A percentile compares a stretch with the other conserved stretches of the same genome.
Conservation (phyloP, 306 rosid species). For the Corylus heterophylla region DNA sequence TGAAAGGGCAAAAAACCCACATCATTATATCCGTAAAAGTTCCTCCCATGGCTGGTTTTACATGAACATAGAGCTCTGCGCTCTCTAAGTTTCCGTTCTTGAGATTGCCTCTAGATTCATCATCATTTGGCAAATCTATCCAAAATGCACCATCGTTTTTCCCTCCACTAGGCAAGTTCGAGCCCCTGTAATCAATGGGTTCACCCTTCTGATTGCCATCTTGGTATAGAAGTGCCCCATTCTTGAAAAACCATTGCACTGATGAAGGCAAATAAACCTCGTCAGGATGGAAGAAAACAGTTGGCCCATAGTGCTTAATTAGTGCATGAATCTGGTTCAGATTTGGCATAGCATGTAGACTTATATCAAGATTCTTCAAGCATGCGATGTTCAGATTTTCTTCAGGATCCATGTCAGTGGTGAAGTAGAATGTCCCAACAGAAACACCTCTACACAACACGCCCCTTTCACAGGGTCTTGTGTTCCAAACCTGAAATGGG, state of each 20-base stretch:
- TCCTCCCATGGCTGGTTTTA: slow-evolving; percentile 77
- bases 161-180: slow-evolving; percentile 68
- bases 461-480: slow-evolving; percentile 71
- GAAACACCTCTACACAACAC: slow-evolving; percentile 62
- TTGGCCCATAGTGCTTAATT: slow-evolving; percentile 59
- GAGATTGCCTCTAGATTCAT: slow-evolving; percentile 36
- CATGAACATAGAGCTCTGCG: slow-evolving; percentile 74
- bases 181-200: slow-evolving; percentile 53
- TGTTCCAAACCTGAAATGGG: slow-evolving; percentile 63
- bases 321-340: slow-evolving; percentile 55
- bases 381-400: slow-evolving; percentile 43
- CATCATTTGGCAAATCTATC: slow-evolving; percentile 71
- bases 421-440: slow-evolving; percentile 78
- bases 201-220: slow-evolving; percentile 42
- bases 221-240: slow-evolving; percentile 52
- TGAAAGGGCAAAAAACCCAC: slow-evolving; percentile 84
- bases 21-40: slow-evolving; percentile 72
- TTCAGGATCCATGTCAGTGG: slow-evolving; percentile 40
- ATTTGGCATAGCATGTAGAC: slow-evolving; percentile 56
- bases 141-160: slow-evolving; percentile 58
- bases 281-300: slow-evolving; percentile 65
- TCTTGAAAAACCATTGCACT: slow-evolving; percentile 62
- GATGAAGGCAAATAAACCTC: slow-evolving; percentile 63
- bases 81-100: slow-evolving; percentile 65
- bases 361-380: slow-evolving; percentile 45